A percentile compares a stretch with the other conserved stretches of the same genome.
Evolutionary conservation across 148 eudicot species (phyloP).

Genomic region (Nepenthes mirabilis): DNA sequence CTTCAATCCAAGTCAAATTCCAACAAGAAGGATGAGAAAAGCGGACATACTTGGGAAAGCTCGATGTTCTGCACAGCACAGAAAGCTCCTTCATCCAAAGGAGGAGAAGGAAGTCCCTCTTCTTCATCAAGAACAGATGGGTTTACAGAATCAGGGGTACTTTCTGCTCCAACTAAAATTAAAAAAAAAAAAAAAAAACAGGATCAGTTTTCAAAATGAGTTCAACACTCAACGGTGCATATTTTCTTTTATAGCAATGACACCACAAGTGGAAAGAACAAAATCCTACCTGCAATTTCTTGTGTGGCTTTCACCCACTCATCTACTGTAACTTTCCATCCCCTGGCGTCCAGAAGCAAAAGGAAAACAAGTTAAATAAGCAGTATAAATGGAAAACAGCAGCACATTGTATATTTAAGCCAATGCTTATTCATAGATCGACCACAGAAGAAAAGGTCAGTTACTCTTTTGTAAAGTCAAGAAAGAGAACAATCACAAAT

Average conservation of each 20-base stretch:
- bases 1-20: background rate
- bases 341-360: constrained; percentile 27
- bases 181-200: background rate
- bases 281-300: constrained; percentile 37
- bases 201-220: constrained; percentile 1
- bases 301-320: constrained; percentile 53
- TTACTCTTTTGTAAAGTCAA: no score
- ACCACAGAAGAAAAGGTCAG: no score
- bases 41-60: constrained; percentile 34
- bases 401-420: background rate
- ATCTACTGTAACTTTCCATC: constrained; percentile 71
- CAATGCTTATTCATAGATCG: background rate
- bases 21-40: background rate
- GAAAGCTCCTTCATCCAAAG: constrained; percentile 68
- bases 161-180: constrained; percentile 21
- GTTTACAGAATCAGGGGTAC: constrained; percentile 67
- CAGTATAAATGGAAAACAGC: background rate
- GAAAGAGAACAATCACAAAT: no score
- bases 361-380: background rate
- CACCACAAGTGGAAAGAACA: background rate
- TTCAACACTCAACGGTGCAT: background rate
- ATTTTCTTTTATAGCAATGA: background rate
- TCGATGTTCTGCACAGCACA: constrained; percentile 57
- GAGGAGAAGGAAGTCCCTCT: constrained; percentile 95
- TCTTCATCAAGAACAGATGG: constrained; percentile 67